Conservation (phyloP, 371 early-diverging fungal species). For the Lichtheimia ornata region DNA sequence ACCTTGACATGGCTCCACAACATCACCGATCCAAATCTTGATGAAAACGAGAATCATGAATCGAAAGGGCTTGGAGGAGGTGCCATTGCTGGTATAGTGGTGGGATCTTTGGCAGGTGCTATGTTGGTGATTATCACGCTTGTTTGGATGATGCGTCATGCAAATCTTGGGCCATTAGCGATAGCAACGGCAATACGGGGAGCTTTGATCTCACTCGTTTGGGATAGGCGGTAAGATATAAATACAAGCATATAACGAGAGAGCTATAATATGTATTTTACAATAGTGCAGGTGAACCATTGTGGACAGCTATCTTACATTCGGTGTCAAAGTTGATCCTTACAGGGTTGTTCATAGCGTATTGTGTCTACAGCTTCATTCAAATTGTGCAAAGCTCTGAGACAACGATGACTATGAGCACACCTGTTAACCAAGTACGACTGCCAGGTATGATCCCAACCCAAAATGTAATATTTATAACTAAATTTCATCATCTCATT, state of each 20-base stretch:
- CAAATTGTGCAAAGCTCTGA: background rate
- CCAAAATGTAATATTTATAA: too few species aligned
- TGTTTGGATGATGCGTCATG: background rate
- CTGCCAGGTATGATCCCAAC: too few species aligned
- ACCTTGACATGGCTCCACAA: background rate
- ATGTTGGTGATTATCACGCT: background rate
- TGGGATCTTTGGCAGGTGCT: background rate
- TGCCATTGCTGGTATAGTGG: slow-evolving; percentile 4
- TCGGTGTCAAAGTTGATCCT: background rate
- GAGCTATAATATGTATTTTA: background rate
- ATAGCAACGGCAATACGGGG: background rate
- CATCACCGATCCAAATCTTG: background rate
- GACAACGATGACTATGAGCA: background rate
- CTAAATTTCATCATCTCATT: background rate
- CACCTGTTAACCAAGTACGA: background rate
- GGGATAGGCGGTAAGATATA: background rate
- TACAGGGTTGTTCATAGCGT: background rate
- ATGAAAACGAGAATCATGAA: background rate
- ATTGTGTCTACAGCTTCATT: background rate
- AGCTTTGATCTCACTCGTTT: too few species aligned
- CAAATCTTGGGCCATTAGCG: background rate
- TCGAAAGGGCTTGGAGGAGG: background rate
- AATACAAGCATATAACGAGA: too few species aligned
- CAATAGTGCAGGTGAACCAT: slow-evolving; percentile 1
- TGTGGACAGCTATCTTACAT: background rate